Base-by-base conservation (phyloP, 768 basidiomycete genomes). In the Lactarius psammicola region DNA sequence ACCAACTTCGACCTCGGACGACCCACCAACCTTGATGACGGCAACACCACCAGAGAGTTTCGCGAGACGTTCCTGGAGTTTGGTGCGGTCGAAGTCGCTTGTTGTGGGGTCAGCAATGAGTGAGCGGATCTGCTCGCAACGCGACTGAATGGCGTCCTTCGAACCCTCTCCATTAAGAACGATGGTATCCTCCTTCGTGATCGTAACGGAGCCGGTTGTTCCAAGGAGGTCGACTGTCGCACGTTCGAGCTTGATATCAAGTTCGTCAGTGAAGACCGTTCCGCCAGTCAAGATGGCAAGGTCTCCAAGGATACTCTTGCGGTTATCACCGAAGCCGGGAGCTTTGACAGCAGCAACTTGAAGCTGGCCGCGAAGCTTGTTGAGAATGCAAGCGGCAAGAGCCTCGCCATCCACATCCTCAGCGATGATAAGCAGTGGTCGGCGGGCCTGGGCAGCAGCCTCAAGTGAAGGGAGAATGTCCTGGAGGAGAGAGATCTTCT, bases 401-500 rank as follows among this genome's bases (percentile, higher is more conserved):
- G 95, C 96, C 78, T 99, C 96, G 59, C 96, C 95, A 73, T 99
- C 96, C 67, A 99, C 80, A 76, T 99, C 96, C 81, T 99, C 96
- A 26, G 96, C 96, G 72, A 99, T 90, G 79, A 98, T 97, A 63
- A 99, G 81, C 8, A 99, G 83, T 13, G 96, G 97, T 69, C 96
- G 92, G 67, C 96, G 84, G 30, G 84, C 76, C 78, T 94, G 85
- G 8, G 87, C 90, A 57, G 90, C 88, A 51, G 83, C 81, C 76
- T 94, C 92, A 69, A 98, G 87, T 0, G 93, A 83, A 34, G 95
- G 96, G 42, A 99, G 88, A 73, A 99, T 94, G 75, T 99, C 96
- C 75, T 95, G 94, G 49, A 98, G 82, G 11, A 87, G 78, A 15
- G 92, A 95, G 71, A 99, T 98, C 84, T 99, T 99, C 88, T 98